A percentile compares a stretch with the other conserved stretches of the same genome.
Conservation (phyloP, 805 yeast species). For the Metschnikowia kunwiensis region DNA sequence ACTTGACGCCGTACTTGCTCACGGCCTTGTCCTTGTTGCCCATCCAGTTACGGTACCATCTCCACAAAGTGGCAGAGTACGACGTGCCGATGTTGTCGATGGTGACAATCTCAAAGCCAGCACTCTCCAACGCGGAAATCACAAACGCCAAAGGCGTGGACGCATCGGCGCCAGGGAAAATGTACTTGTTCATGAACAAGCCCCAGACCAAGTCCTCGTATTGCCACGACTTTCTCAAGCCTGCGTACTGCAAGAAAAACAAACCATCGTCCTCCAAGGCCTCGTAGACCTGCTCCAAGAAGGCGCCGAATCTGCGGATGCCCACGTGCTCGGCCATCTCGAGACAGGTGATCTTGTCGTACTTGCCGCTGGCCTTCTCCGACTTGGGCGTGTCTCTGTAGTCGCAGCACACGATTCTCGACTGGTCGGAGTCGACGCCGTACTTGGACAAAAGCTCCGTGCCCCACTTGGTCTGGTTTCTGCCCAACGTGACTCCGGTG, state of each 20-base stretch:
- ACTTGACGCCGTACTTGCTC: conserved; percentile 78
- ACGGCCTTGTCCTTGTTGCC: conserved; percentile 73
- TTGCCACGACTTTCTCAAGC: conserved; percentile 89
- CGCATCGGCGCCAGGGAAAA: conserved; percentile 97
- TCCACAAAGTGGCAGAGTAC: conserved; percentile 87
- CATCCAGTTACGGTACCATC: conserved; percentile 94
- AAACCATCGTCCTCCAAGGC: conserved; percentile 90
- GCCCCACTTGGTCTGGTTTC: conserved; percentile 90
- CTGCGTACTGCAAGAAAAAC: conserved; percentile 85
- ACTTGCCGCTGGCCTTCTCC: conserved; percentile 42
- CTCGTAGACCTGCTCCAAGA: conserved; percentile 76
- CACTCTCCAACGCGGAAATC: conserved; percentile 68
- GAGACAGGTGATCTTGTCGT: conserved; percentile 84
- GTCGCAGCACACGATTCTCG: conserved; percentile 75
- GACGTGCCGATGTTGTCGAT: conserved; percentile 90
- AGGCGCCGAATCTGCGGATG: conserved; percentile 72
- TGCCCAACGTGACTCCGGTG: conserved; percentile 88
- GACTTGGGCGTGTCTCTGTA: conserved; percentile 88
- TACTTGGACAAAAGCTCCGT: conserved; percentile 64
- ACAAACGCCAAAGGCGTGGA: conserved; percentile 90
- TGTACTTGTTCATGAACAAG: conserved; percentile 90
- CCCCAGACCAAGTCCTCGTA: conserved; percentile 95
- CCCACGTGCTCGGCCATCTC: conserved; percentile 98
- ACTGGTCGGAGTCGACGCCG: conserved; percentile 67
- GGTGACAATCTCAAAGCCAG: conserved; percentile 81